Evolutionary conservation across 2,329 filamentous ascomycete species (phyloP).

Genomic region (Macrophomina tecta): DNA sequence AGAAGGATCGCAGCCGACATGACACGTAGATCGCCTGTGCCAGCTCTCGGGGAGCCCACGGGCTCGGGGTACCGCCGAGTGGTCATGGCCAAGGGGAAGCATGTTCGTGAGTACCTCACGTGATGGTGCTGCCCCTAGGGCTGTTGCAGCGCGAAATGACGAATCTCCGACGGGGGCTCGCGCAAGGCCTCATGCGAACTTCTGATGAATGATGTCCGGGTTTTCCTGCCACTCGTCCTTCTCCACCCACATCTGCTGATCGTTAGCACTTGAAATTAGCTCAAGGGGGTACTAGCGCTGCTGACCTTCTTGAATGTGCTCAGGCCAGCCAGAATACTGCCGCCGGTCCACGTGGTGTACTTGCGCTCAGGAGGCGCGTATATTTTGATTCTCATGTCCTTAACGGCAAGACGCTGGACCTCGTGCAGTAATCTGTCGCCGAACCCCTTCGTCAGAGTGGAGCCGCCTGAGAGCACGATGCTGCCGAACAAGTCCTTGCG

Average conservation of each 20-base stretch:
- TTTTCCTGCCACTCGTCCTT: conserved; percentile 99
- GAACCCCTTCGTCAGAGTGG: conserved; percentile 95
- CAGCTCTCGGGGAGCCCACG: neutral
- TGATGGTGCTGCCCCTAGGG: conserved; percentile 10
- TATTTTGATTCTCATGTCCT: conserved; percentile 99
- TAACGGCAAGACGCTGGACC: conserved; percentile 90
- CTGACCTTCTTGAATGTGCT: conserved; percentile 97
- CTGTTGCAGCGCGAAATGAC: conserved; percentile 17
- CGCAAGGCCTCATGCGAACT: conserved; percentile 72
- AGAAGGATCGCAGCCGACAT: conserved; percentile 19
- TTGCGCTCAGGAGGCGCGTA: conserved; percentile 97
- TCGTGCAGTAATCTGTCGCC: conserved; percentile 90
- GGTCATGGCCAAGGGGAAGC: neutral
- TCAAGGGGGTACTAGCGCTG: conserved; percentile 9
- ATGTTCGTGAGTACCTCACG: conserved; percentile 8
- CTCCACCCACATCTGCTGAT: conserved; percentile 93
- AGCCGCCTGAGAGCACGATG: conserved; percentile 95
- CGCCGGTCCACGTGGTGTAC: conserved; percentile 99
- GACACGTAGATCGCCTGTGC: conserved; percentile 24
- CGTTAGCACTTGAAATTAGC: conserved; percentile 37
- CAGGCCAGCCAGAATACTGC: conserved; percentile 92
- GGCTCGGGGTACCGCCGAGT: conserved; percentile 16
- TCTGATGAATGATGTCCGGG: conserved; percentile 97
- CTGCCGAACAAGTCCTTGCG: conserved; percentile 94
- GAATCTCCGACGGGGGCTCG: conserved; percentile 17